Evolutionary conservation across 163 green algal species (phyloP).

Genomic region (Smithsoniella earleae): DNA sequence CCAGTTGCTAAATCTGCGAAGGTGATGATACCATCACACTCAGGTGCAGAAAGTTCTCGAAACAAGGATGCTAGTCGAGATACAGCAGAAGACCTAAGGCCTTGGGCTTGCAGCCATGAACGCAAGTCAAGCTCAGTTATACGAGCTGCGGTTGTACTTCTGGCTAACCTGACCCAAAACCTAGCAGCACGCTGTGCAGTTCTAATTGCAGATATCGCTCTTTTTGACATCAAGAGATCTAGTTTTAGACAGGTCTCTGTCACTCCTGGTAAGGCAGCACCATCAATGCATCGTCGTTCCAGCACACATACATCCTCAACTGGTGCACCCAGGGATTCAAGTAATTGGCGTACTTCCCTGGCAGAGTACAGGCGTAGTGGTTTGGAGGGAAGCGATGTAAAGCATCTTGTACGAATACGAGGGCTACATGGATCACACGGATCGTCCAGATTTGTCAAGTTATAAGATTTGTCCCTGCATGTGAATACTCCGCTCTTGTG

Average conservation of each 20-base stretch:
- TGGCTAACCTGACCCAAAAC: conserved; percentile 6
- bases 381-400: background rate
- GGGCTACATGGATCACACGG: conserved; percentile 9
- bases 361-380: conserved; percentile 19
- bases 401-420: conserved; percentile 16
- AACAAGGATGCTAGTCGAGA: conserved; percentile 15
- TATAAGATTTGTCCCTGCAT: conserved; percentile 16
- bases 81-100: conserved; percentile 1
- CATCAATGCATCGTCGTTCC: conserved; percentile 13
- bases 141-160: conserved; percentile 4
- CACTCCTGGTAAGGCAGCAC: background rate
- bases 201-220: background rate
- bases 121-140: conserved; percentile 25
- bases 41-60: conserved; percentile 11
- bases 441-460: background rate
- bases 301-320: conserved; percentile 1
- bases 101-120: background rate
- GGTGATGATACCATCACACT: conserved; percentile 22
- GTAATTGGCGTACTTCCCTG: background rate
- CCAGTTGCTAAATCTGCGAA: conserved; percentile 12
- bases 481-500: background rate
- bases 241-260: conserved; percentile 9
- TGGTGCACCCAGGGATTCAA: conserved; percentile 1
- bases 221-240: background rate
- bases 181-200: conserved; percentile 7